Percentiles rank a stretch among this genome's conserved stretches.
These are phyloP conservation scores for Cenchrus americanus DNA, from an alignment of 176 grass and related monocot species.

Conservation along the genomic window DNA sequence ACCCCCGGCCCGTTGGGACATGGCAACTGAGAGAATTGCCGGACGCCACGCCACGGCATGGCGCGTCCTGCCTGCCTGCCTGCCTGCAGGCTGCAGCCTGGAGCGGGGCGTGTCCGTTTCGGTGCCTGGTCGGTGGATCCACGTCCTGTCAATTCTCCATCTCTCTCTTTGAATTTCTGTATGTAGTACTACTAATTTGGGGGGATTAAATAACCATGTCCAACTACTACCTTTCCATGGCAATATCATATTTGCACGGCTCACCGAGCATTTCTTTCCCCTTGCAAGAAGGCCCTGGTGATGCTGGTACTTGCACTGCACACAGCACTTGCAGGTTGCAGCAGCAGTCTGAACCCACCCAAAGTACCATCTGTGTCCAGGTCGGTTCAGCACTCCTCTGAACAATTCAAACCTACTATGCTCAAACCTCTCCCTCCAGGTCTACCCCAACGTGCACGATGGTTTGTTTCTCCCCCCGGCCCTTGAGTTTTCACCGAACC, in stretches of 20 bases:
- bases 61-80: background rate
- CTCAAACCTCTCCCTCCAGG: background rate
- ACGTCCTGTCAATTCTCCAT: background rate
- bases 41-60: background rate
- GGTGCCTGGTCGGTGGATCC: constrained; percentile 10
- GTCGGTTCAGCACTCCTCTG: constrained; percentile 7
- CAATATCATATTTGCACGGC: background rate
- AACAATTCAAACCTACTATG: background rate
- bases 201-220: background rate
- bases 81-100: no score
- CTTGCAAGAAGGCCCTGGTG: background rate
- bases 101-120: background rate
- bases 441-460: background rate
- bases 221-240: background rate
- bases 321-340: background rate
- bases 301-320: background rate
- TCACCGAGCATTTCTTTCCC: background rate
- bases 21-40: background rate
- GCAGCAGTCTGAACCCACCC: background rate
- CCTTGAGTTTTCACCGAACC: background rate
- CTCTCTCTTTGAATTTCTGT: no score
- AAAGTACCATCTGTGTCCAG: background rate
- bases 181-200: no score
- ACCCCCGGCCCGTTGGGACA: background rate
- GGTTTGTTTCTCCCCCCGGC: background rate